Percentiles rank a stretch among this genome's conserved stretches.
phyloP scores from a whole-genome alignment of 2,329 filamentous ascomycete species.

The Claviceps pusilla region DNA sequence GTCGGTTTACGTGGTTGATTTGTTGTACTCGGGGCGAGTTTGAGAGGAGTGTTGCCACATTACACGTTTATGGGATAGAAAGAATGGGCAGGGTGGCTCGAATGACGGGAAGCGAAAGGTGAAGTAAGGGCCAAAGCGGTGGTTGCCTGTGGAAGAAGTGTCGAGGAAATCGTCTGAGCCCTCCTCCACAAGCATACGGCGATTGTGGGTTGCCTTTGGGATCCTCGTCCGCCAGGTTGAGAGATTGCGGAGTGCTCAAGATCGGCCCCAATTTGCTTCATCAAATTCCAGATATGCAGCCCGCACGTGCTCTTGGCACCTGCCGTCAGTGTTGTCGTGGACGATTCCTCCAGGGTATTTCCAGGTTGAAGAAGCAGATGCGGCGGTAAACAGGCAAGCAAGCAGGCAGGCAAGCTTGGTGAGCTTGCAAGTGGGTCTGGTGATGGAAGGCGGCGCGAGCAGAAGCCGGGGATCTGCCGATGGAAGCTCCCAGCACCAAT shows the following conservation, averaged over 20 bases:
- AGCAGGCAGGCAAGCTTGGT: neutral
- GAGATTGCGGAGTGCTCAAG: neutral
- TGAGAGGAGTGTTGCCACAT: neutral
- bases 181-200: neutral
- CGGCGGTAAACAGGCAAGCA: neutral
- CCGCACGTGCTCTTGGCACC: neutral
- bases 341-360: neutral
- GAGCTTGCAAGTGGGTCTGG: neutral
- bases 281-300: neutral
- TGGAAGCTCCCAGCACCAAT: constrained; percentile 15
- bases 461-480: constrained; percentile 15
- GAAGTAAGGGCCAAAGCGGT: neutral
- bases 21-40: neutral
- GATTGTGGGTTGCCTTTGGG: neutral
- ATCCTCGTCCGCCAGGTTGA: no score
- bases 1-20: neutral
- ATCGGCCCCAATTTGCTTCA: neutral
- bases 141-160: neutral
- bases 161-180: neutral
- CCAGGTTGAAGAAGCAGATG: neutral
- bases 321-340: neutral
- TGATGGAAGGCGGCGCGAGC: neutral
- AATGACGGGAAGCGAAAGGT: neutral
- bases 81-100: neutral
- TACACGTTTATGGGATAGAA: neutral